Conservation (phyloP, 345 rosid species). For the Passiflora organensis region DNA sequence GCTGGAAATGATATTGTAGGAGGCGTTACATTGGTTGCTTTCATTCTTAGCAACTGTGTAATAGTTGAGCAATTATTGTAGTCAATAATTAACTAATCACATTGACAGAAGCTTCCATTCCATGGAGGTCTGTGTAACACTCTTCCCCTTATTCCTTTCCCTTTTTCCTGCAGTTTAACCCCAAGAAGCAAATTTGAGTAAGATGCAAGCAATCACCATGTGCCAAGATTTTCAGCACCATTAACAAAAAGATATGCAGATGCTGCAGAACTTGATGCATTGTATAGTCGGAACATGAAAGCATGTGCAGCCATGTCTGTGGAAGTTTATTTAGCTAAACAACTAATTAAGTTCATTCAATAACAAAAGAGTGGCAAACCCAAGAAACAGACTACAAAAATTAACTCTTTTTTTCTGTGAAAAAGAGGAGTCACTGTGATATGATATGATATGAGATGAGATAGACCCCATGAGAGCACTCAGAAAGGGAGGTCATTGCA, state of each 20-base stretch:
- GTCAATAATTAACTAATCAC: constrained; percentile 2
- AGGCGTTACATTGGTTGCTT: not conserved
- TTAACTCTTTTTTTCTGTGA: not conserved
- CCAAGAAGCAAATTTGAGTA: not conserved
- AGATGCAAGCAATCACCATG: constrained; percentile 27
- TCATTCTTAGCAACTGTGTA: too few relatives aligned
- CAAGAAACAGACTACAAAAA: not conserved
- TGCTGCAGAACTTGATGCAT: not conserved
- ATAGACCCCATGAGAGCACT: constrained; percentile 30
- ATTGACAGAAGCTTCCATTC: constrained; percentile 15
- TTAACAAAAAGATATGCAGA: constrained; percentile 2
- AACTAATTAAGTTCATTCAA: constrained; percentile 13
- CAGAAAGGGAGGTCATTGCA: constrained; percentile 21
- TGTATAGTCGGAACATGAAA: constrained; percentile 25
- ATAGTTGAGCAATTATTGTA: not conserved
- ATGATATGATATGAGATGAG: too few relatives aligned
- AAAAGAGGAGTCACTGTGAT: not conserved
- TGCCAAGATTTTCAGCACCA: constrained; percentile 19
- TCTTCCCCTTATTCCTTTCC: not conserved
- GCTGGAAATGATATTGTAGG: too few relatives aligned
- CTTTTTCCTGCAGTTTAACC: not conserved
- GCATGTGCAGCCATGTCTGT: constrained; percentile 25
- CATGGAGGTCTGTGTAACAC: constrained; percentile 4
- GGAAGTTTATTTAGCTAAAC: not conserved
- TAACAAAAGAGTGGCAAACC: not conserved